Base-by-base conservation (phyloP, 75 land plant species). In the Larix kaempferi region DNA sequence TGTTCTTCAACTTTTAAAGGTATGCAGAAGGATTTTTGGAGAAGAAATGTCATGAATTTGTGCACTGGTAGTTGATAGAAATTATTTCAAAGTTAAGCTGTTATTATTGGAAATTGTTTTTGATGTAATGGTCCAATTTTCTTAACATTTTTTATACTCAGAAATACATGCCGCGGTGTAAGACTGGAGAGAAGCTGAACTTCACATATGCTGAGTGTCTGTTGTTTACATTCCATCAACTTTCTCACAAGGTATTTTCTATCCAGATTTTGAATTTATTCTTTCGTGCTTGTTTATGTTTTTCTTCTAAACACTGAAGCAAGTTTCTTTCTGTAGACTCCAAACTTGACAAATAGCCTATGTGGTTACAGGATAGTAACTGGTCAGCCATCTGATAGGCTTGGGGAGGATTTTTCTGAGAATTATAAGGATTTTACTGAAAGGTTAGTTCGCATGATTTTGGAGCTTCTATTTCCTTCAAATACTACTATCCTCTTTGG, bases 331-430 rank as follows among this genome's bases (percentile, higher is more conserved):
- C 25, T 80, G 44, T 82, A 96, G 99, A 86, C 93, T 26, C 98
- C 99, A 19, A 96, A 96, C 78, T 88, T 92, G 14, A 96, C 99
- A 76, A 96, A 96, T 37, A 94, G 98, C 77, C 76, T 96, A 39
- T 94, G 99, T 84, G 98, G 99, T 37, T 96, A 92, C 85, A 94
- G 92, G 82, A 92, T 96, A 71, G 99, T 96, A 65, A 96, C 99
- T 56, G 99, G 99, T 54, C 99, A 96, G 77, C 98, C 99, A 37
- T 96, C 99, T 49, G 99, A 94, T 74, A 90, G 99, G 77, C 87
- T 96, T 80, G 99, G 99, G 66, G 99, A 96, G 83, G 99, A 96
- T 82, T 96, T 96, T 76, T 88, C 92, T 13, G 95, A 92, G n/a
- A 67, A 75, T 61, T 88, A 84, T 73, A 91, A 90, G 83, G 99